A percentile compares a stretch with the other conserved stretches of the same genome.
These are phyloP conservation scores for Rhodomyrtus psidioides DNA, from an alignment of 441 rosid species.

Conservation along the genomic window DNA sequence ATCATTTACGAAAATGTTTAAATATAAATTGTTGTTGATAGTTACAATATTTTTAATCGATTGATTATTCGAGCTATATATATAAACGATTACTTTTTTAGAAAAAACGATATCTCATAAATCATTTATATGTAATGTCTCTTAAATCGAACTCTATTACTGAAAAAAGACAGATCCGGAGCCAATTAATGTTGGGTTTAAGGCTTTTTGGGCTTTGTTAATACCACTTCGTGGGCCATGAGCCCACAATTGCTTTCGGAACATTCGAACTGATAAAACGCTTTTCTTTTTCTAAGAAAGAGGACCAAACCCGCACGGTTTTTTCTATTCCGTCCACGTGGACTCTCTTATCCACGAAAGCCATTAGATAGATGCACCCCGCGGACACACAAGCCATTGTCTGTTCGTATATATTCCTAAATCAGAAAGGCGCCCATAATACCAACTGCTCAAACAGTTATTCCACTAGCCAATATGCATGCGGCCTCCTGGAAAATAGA, in stretches of 20 bases:
- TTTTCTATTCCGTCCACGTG: background rate
- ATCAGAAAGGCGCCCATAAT: background rate
- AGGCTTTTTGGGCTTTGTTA: background rate
- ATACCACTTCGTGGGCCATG: background rate
- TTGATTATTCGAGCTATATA: too few relatives aligned
- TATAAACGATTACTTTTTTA: too few relatives aligned
- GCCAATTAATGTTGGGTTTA: background rate
- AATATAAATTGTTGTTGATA: too few relatives aligned
- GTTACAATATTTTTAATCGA: too few relatives aligned
- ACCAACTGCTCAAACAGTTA: too few relatives aligned
- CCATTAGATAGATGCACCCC: background rate
- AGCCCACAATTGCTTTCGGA: background rate
- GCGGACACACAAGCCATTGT: background rate
- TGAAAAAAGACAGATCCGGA: background rate
- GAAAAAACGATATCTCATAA: too few relatives aligned
- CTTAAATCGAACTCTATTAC: too few relatives aligned
- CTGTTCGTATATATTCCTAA: background rate
- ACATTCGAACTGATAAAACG: background rate
- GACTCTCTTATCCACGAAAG: background rate
- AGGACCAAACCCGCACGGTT: background rate
- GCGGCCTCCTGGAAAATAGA: too few relatives aligned
- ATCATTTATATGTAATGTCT: too few relatives aligned
- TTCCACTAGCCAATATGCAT: too few relatives aligned
- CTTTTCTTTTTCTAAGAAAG: rapidly evolving
- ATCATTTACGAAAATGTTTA: too few relatives aligned